Evolutionary conservation across 371 early-diverging fungal genomes (phyloP).

Genomic region (Mortierella sp.): DNA sequence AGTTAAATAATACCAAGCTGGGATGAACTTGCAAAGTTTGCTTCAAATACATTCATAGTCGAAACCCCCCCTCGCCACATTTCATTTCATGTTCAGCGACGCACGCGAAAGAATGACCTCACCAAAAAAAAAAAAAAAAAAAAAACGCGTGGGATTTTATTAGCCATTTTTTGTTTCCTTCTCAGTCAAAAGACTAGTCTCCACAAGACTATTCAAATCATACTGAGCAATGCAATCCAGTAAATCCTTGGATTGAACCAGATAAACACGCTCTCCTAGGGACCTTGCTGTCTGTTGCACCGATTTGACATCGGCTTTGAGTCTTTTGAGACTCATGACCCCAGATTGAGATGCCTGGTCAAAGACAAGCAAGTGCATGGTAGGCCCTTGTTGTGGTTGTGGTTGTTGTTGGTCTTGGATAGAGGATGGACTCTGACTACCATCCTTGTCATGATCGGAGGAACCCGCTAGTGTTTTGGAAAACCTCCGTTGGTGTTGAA

Average conservation of each 20-base stretch:
- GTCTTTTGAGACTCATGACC: slow-evolving; percentile 20
- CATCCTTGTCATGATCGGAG: neutral
- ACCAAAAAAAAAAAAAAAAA: no score
- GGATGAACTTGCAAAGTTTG: no score
- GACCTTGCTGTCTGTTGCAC: slow-evolving; percentile 1
- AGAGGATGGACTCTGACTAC: neutral
- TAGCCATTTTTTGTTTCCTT: no score
- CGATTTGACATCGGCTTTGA: slow-evolving; percentile 13
- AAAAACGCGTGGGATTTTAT: no score
- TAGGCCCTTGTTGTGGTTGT: neutral
- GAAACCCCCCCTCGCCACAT: no score
- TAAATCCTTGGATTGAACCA: slow-evolving; percentile 21
- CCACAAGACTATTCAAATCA: slow-evolving; percentile 17
- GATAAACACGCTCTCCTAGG: slow-evolving; percentile 11
- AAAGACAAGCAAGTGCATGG: slow-evolving; percentile 26
- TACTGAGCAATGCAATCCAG: slow-evolving; percentile 39
- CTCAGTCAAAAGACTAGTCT: neutral
- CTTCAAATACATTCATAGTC: no score
- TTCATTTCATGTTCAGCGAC: no score
- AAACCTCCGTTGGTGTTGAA: slow-evolving; percentile 5
- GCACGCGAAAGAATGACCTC: no score
- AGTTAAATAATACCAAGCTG: no score
- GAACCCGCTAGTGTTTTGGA: no score
- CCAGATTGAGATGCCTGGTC: slow-evolving; percentile 25
- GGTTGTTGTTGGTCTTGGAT: neutral